phyloP scores from a whole-genome alignment of 495 filamentous ascomycete genomes.

The Pyronema omphalodes region DNA sequence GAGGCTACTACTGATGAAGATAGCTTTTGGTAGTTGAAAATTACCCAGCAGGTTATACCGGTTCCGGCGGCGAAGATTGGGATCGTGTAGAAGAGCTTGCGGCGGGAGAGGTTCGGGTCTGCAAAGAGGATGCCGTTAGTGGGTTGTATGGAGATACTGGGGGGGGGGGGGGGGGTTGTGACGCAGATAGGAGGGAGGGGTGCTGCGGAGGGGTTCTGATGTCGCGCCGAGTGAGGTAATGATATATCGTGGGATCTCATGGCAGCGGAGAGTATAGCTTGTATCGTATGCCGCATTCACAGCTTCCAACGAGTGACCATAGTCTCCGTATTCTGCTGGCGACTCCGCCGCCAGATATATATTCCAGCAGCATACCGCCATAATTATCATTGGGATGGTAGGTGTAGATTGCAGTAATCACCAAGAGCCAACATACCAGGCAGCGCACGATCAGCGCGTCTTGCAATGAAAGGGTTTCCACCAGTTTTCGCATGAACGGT shows the following conservation, averaged over 20 bases:
- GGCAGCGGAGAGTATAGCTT: too few relatives aligned
- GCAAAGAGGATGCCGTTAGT: background rate
- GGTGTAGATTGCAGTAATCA: too few relatives aligned
- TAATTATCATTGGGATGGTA: too few relatives aligned
- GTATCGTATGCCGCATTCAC: too few relatives aligned
- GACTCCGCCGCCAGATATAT: too few relatives aligned
- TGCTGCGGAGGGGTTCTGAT: too few relatives aligned
- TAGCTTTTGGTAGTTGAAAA: constrained; percentile 93
- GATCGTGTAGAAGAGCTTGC: constrained; percentile 18
- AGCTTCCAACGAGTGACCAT: too few relatives aligned
- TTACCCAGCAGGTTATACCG: constrained; percentile 2
- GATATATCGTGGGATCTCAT: too few relatives aligned
- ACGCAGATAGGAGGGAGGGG: too few relatives aligned
- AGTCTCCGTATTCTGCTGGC: too few relatives aligned
- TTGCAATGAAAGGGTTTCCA: background rate
- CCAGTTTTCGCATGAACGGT: background rate
- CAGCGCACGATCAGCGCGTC: background rate
- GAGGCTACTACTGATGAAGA: constrained; percentile 64
- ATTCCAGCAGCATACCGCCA: too few relatives aligned
- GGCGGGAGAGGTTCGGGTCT: background rate
- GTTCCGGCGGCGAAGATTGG: constrained; percentile 32
- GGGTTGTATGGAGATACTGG: background rate
- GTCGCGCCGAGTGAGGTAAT: too few relatives aligned
- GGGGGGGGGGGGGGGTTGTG: background rate
- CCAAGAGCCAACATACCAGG: background rate